Evolutionary conservation across 495 filamentous ascomycete species (phyloP), one percentile per base, ranked within the genome.

Genomic region (Filosporella fistucella): DNA sequence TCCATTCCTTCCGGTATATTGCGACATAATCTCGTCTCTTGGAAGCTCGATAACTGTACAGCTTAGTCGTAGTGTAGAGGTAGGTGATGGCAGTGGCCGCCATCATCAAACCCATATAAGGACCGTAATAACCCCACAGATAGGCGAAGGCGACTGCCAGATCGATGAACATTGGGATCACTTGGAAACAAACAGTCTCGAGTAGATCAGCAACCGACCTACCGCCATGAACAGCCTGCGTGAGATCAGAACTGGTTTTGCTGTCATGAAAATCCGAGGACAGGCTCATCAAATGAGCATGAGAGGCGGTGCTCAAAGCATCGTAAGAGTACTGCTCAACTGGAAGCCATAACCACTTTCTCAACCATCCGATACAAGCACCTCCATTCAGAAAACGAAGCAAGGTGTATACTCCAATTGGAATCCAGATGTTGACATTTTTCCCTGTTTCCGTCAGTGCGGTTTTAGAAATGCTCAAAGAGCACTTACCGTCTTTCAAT

Each of bases 221-320:
- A 6, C 84, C 88, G 52, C 84, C 81, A 23, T 70, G 69, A 23
- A 91, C 77, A 2, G 85, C 77, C 53, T 79, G 72, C 51, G 77
- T 78, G 26, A 91, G 70, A 55, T 89, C 84, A 6, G 80, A 86
- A 3, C 80, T 82, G 45, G 77, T 77, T 66, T 89, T 89, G 42
- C 75, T 74, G 49, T 82, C 82, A 58, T 93, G 86, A 49, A 89
- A 91, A 55, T 91, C 86, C 49, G 81, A 83, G 0, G 84, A 89
- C 20, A 93, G 72, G 42, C 72, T 76, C 77, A 91, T 86, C 20
- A 91, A 71, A 51, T 91, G 85, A 34, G 80, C 76, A 58, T 87
- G 90, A 3, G 86, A 78, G 0, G 80, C 78, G 0, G 70, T 77
- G 51, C 76, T 80, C 22, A 89, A 68, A 23, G 70, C 68, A 42